Base-by-base conservation (phyloP, 2,329 filamentous ascomycete genomes). In the Sporothrix protearum region DNA sequence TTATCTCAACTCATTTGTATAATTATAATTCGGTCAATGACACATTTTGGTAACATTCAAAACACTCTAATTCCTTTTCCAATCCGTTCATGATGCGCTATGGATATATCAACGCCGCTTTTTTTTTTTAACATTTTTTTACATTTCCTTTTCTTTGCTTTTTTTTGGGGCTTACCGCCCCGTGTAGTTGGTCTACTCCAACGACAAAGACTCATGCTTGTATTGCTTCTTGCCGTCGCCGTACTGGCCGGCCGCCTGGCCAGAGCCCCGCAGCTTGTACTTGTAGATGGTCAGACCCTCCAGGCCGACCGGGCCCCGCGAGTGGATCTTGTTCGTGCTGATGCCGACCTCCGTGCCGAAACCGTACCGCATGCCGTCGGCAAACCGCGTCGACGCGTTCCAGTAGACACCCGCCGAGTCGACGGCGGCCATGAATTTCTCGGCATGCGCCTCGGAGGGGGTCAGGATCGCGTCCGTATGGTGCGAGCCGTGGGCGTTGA, bases 331-430 rank as follows among this genome's bases (percentile, higher is more conserved):
- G 85, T 97, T 99, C 67, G 96, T 99, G 83, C 92, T 96, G 81
- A 99, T 98, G 70, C 96, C 96, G 30, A 99, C 96, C 82, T 99
- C 96, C 0, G 96, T 98, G 64, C 96, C 96, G 81, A 99, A 99
- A 8, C 96, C 96, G 80, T 96, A 98, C 55, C 96, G 87, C 92
- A 97, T 97, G 8, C 96, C 96, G 80, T 99, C 96, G 6, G 94
- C 94, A 82, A 99, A 95, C 68, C 96, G 88, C 9, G 93, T 97
- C 30, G 93, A 96, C 8, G 94, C 92, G 80, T 99, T 99, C 94
- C 95, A 97, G 85, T 97, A 99, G 22, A 95, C 94, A 69, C 94
- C 95, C 0, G 94, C 92, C 36, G 93, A 93, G 82, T 98, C 96
- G 68, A 98, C 88, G 72, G 88, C 88, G 59, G 88, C 87, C 87